A percentile compares a stretch with the other conserved stretches of the same genome.
Conservation (phyloP, 257 asterid genomes). For the Cinchona pubescens region DNA sequence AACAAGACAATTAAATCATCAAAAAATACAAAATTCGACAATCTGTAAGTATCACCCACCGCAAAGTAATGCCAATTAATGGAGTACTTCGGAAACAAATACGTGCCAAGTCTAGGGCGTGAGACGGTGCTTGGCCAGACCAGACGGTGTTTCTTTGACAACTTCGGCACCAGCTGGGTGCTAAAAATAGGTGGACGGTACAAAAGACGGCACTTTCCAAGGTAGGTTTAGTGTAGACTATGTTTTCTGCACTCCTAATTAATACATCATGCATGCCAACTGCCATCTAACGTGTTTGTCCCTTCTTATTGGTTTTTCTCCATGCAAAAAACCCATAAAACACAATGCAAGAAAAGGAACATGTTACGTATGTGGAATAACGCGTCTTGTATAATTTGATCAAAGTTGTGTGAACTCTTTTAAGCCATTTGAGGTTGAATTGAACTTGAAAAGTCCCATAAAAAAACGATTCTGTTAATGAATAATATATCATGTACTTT, state of each 20-base stretch:
- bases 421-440: background rate
- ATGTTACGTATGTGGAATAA: background rate
- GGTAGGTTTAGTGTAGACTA: no score
- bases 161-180: background rate
- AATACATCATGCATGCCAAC: constrained; percentile 5
- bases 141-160: background rate
- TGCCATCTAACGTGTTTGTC: constrained; percentile 3
- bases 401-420: constrained; percentile 15
- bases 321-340: background rate
- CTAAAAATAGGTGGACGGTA: constrained; percentile 7
- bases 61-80: background rate
- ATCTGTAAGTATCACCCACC: no score
- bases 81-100: background rate
- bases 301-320: background rate
- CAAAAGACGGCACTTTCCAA: background rate
- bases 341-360: background rate
- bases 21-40: no score
- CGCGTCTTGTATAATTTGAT: background rate
- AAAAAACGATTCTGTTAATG: background rate
- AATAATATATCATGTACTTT: background rate
- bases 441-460: background rate
- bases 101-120: background rate
- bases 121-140: background rate
- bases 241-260: background rate
- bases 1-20: no score